Evolutionary conservation across 306 rosid species (phyloP).

Genomic region (Chamaecrista fasciculata): DNA sequence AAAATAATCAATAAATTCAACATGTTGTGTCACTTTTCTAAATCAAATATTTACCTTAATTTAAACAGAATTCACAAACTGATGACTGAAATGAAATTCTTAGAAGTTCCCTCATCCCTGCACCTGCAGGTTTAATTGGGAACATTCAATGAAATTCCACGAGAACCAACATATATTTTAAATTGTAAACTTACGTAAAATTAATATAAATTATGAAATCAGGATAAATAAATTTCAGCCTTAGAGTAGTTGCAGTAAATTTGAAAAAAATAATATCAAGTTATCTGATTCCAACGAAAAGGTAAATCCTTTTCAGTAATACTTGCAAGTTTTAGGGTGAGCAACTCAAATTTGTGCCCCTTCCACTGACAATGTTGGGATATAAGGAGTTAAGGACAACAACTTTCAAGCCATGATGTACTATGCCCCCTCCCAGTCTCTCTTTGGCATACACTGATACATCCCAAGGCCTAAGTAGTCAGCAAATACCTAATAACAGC

Average conservation of each 20-base stretch:
- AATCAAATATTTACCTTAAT: neutral
- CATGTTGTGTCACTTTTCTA: conserved; percentile 5
- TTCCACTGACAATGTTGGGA: conserved; percentile 59
- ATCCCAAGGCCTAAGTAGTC: too few relatives aligned
- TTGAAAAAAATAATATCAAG: conserved; percentile 43
- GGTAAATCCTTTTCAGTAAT: conserved; percentile 69
- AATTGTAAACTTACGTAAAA: conserved; percentile 20
- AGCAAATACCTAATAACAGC: neutral
- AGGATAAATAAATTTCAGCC: too few relatives aligned
- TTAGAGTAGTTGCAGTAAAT: conserved; percentile 22
- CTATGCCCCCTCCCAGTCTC: too few relatives aligned
- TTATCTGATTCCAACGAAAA: conserved; percentile 62
- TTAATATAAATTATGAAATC: conserved; percentile 5
- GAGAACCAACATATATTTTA: conserved; percentile 8
- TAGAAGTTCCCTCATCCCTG: conserved; percentile 7
- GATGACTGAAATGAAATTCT: conserved; percentile 33
- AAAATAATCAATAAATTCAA: neutral
- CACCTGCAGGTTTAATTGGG: conserved; percentile 4
- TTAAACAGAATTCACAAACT: conserved; percentile 1
- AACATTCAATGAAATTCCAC: neutral
- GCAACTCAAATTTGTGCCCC: conserved; percentile 65
- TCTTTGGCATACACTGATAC: too few relatives aligned
- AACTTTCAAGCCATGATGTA: too few relatives aligned
- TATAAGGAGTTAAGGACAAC: conserved; percentile 24
- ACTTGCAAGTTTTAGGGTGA: conserved; percentile 64